Evolutionary conservation across 306 rosid species (phyloP).

Genomic region (Vicia sativa): DNA sequence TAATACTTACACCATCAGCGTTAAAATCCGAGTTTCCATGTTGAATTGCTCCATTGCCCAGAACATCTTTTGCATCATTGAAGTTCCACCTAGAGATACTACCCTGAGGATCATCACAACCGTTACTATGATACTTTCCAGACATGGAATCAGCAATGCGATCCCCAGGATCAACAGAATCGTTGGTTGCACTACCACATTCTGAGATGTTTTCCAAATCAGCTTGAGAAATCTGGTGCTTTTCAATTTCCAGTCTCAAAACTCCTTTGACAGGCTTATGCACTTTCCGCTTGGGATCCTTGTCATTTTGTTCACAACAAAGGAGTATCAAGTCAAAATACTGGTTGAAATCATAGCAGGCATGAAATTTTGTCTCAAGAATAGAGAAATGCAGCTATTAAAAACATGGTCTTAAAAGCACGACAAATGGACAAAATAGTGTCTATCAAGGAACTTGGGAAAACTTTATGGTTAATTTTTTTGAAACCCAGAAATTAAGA

Average conservation of each 20-base stretch:
- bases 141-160: conserved; percentile 56
- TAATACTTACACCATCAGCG: conserved; percentile 75
- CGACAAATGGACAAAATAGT: conserved; percentile 10
- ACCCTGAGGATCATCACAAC: conserved; percentile 81
- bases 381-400: conserved; percentile 16
- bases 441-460: not conserved
- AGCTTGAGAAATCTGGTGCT: conserved; percentile 78
- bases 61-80: conserved; percentile 57
- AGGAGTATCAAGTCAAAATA: conserved; percentile 28
- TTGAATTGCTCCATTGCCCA: conserved; percentile 68
- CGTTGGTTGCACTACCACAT: conserved; percentile 83
- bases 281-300: conserved; percentile 97
- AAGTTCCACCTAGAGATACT: conserved; percentile 67
- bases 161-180: conserved; percentile 75
- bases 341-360: conserved; percentile 18
- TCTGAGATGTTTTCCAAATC: conserved; percentile 91
- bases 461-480: not conserved
- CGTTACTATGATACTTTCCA: conserved; percentile 72
- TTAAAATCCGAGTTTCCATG: conserved; percentile 62
- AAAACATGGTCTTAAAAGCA: conserved; percentile 7
- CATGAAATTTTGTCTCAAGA: not conserved
- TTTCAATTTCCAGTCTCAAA: conserved; percentile 88
- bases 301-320: conserved; percentile 33
- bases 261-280: conserved; percentile 96
- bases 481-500: conserved; percentile 14